phyloP scores from a whole-genome alignment of 1,284 basidiomycete genomes.

The Sanghuangporus weigelae region DNA sequence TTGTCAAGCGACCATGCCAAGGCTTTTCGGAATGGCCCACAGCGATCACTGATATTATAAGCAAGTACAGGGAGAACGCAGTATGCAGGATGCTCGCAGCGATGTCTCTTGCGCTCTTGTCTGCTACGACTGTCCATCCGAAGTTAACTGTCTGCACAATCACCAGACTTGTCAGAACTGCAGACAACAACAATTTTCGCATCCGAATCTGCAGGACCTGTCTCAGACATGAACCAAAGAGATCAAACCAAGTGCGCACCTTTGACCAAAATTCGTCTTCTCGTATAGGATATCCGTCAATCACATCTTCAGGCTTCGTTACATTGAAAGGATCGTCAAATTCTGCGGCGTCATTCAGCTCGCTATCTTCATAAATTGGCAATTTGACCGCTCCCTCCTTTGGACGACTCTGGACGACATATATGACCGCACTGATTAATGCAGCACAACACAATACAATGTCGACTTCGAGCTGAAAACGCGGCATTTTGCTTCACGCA shows the following conservation, averaged over 20 bases:
- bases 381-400: conserved; percentile 53
- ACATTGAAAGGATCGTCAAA: conserved; percentile 73
- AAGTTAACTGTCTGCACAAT: conserved; percentile 48
- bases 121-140: conserved; percentile 44
- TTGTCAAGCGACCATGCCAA: conserved; percentile 55
- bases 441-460: conserved; percentile 40
- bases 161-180: conserved; percentile 41
- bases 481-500: conserved; percentile 39
- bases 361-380: conserved; percentile 34
- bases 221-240: conserved; percentile 8
- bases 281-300: conserved; percentile 74
- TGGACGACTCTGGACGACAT: conserved; percentile 30
- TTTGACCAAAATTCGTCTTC: conserved; percentile 66
- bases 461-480: conserved; percentile 55
- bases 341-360: conserved; percentile 26
- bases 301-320: conserved; percentile 58
- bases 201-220: conserved; percentile 40
- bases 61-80: conserved; percentile 55
- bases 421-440: conserved; percentile 39
- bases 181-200: conserved; percentile 47
- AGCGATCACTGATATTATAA: conserved; percentile 48
- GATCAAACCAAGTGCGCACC: conserved; percentile 34
- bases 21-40: conserved; percentile 45
- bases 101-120: conserved; percentile 29
- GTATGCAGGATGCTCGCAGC: conserved; percentile 46